Conservation (phyloP, 2,329 filamentous ascomycete genomes). For the Penicillium sp. region DNA sequence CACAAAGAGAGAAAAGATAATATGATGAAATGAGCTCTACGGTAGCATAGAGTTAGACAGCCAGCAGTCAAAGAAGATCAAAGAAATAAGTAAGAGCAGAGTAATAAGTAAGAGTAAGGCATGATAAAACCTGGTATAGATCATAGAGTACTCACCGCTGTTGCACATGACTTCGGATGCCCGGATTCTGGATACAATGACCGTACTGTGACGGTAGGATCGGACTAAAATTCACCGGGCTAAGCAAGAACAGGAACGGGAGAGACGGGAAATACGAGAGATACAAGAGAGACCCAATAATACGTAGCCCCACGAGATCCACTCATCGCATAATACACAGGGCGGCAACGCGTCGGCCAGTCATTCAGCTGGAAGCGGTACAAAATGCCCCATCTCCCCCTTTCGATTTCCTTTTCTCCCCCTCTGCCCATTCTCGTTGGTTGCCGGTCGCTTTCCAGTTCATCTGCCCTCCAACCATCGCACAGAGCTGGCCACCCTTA, state of each 20-base stretch:
- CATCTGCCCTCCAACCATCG: constrained; percentile 28
- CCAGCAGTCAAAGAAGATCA: not conserved
- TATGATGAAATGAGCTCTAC: not conserved
- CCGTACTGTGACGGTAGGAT: not conserved
- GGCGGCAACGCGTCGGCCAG: constrained; percentile 7
- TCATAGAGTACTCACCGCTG: constrained; percentile 12
- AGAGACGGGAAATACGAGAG: too few species aligned
- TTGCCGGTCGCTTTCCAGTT: constrained; percentile 30
- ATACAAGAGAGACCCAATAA: not conserved
- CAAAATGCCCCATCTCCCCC: constrained; percentile 41
- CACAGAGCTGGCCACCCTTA: constrained; percentile 19
- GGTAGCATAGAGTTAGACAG: too few species aligned
- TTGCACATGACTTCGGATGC: constrained; percentile 25
- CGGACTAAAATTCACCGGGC: not conserved
- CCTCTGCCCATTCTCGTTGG: constrained; percentile 41
- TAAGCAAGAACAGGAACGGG: too few species aligned
- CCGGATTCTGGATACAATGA: constrained; percentile 11
- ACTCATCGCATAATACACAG: not conserved
- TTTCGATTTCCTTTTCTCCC: constrained; percentile 33
- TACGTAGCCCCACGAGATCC: not conserved
- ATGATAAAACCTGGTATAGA: too few species aligned
- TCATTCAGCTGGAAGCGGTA: constrained; percentile 32
- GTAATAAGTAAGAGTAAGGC: too few species aligned
- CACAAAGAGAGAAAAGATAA: not conserved
- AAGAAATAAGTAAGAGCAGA: too few species aligned